Evolutionary conservation across 2,329 filamentous ascomycete species (phyloP), one percentile per base, ranked within the genome.

Genomic region (Epichloe hybrida): DNA sequence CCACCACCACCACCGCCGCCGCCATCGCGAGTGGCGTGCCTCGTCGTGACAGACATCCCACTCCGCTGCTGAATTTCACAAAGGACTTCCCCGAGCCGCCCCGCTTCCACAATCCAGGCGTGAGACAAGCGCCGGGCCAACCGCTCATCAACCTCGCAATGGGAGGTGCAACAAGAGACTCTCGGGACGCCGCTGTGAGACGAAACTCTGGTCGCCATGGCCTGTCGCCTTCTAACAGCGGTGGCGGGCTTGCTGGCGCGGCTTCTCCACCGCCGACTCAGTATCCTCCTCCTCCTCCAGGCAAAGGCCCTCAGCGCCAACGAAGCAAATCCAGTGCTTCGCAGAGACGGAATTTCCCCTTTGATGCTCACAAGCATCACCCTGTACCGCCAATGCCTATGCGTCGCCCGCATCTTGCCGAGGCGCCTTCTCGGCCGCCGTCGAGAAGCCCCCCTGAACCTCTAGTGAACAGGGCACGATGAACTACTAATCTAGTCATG

Each of bases 31-130:
- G n/a, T 15, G 40, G 40, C 46, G 40, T 52, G 11, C 21, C 56
- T 35, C 55, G 56, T 31, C 59, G 58, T 9, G 58, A 66, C 11
- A 63, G 61, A 58, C 72, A 73, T 3, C 80, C 52, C 3, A 48
- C 80, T 54, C 84, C 85, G 1, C 72, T 89, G 5, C 67, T 89
- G 34, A 84, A 86, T 59, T 72, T 88, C 40, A 81, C 57, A 37
- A 60, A 80, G 0, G 71, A 73, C 46, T 84, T 83, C 59, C 72
- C 75, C 47, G 81, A 85, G 54, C 82, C 82, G 17, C 73, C 83
- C 62, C 74, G 75, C 59, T 65, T 70, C 49, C 71, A 70, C 27
- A 23, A 78, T 4, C 68, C 66, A 43, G 72, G 70, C 20, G 64
- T 74, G n/a, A 67, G 64, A 12, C 65, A 66, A 4, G 64, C 68